Percentiles rank a stretch among this genome's conserved stretches.
These are phyloP conservation scores for Colletotrichum cereale DNA, from an alignment of 2,329 filamentous ascomycete species.

Conservation along the genomic window DNA sequence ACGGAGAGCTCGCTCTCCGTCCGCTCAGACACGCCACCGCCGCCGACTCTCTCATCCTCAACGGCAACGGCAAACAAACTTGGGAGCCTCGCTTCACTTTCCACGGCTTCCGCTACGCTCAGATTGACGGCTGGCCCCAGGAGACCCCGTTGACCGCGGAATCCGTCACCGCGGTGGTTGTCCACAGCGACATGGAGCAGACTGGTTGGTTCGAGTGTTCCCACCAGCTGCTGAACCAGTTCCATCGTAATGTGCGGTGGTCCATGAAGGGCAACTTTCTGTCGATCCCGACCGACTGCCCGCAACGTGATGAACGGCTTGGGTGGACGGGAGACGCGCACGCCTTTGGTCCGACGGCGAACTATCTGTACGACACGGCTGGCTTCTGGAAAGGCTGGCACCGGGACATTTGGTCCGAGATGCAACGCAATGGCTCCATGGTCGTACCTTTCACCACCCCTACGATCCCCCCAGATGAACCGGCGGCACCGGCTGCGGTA, in stretches of 20 bases:
- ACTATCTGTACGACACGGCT: constrained; percentile 65
- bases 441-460: constrained; percentile 49
- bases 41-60: constrained; percentile 54
- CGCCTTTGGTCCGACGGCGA: constrained; percentile 63
- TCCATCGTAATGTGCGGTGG: constrained; percentile 68
- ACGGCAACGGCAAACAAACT: constrained; percentile 39
- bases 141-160: constrained; percentile 42
- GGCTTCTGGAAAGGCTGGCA: constrained; percentile 65
- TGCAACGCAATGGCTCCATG: constrained; percentile 43
- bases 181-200: constrained; percentile 66
- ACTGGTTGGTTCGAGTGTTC: constrained; percentile 66
- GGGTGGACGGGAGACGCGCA: constrained; percentile 67
- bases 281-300: constrained; percentile 68
- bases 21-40: constrained; percentile 59
- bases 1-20: constrained; percentile 55
- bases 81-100: constrained; percentile 66
- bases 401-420: constrained; percentile 57
- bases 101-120: constrained; percentile 65
- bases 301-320: constrained; percentile 66
- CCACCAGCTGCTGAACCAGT: constrained; percentile 62
- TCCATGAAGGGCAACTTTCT: constrained; percentile 71
- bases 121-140: constrained; percentile 59
- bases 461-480: constrained; percentile 43
- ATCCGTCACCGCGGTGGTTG: constrained; percentile 48
- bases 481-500: constrained; percentile 48